Evolutionary conservation across 2,329 filamentous ascomycete species (phyloP).

Genomic region (Xylaria sp.): DNA sequence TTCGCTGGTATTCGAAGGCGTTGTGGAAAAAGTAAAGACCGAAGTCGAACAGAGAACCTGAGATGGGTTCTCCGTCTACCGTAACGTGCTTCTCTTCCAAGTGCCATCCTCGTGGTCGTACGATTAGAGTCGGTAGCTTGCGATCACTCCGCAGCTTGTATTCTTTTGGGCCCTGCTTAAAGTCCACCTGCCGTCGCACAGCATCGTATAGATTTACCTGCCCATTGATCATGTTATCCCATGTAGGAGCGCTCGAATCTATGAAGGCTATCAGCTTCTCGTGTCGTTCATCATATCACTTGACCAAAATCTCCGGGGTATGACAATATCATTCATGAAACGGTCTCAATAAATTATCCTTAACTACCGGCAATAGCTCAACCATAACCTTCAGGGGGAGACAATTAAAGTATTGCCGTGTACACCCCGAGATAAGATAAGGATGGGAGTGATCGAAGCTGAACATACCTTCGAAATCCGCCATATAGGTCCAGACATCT

Average conservation of each 20-base stretch:
- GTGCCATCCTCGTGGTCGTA: constrained; percentile 96
- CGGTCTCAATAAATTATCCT: constrained; percentile 14
- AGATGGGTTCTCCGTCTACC: constrained; percentile 93
- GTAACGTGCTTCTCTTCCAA: constrained; percentile 98
- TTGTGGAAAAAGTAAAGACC: constrained; percentile 99
- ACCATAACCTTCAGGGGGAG: neutral
- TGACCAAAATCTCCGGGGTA: neutral
- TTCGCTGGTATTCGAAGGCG: constrained; percentile 84
- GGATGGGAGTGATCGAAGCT: constrained; percentile 27
- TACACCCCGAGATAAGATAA: neutral
- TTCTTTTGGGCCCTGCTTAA: constrained; percentile 93
- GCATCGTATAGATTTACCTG: constrained; percentile 98
- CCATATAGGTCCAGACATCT: constrained; percentile 99
- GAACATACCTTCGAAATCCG: constrained; percentile 91
- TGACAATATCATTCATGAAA: neutral
- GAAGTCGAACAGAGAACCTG: constrained; percentile 93
- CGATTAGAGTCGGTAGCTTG: constrained; percentile 86
- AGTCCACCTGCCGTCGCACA: constrained; percentile 92
- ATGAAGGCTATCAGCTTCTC: constrained; percentile 33
- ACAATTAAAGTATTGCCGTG: neutral
- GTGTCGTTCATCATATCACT: neutral
- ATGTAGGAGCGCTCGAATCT: constrained; percentile 96
- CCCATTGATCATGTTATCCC: constrained; percentile 99
- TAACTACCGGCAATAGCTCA: neutral
- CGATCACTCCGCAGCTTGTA: constrained; percentile 97